These are phyloP conservation scores for Diaporthe sp. DNA, from an alignment of 2,329 filamentous ascomycete species.

Conservation along the genomic window DNA sequence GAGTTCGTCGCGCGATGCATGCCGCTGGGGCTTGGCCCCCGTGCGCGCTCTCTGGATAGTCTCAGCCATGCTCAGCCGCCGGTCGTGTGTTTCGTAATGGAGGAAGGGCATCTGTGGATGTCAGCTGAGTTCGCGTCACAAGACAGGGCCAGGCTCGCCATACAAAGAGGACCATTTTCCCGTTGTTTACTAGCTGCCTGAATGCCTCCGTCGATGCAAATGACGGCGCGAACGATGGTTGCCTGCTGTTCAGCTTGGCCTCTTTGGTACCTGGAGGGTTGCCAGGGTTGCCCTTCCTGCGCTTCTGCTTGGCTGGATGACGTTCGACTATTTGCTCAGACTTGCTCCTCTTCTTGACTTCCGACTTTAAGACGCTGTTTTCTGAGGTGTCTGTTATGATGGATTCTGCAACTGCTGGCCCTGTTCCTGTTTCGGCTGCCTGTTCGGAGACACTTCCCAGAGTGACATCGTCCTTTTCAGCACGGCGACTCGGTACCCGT, in stretches of 20 bases:
- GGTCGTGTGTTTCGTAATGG: conserved; percentile 70
- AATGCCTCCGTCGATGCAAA: conserved; percentile 43
- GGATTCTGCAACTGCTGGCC: conserved; percentile 21
- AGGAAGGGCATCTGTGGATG: conserved; percentile 69
- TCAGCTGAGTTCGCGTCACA: neutral
- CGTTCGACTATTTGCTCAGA: conserved; percentile 48
- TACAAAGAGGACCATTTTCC: conserved; percentile 49
- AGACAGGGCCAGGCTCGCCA: conserved; percentile 19
- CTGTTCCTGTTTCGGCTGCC: conserved; percentile 30
- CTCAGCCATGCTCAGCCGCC: conserved; percentile 65
- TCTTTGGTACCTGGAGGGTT: conserved; percentile 49
- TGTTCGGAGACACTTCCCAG: conserved; percentile 36
- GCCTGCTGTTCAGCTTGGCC: conserved; percentile 36
- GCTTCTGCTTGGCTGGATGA: conserved; percentile 45
- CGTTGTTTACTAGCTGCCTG: conserved; percentile 42
- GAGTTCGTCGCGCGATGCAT: conserved; percentile 52
- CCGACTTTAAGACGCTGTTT: conserved; percentile 38
- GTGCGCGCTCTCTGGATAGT: conserved; percentile 52
- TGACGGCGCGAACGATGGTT: conserved; percentile 27
- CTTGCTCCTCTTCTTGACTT: conserved; percentile 49
- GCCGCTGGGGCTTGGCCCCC: conserved; percentile 43
- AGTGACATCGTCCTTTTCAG: conserved; percentile 46
- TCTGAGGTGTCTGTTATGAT: conserved; percentile 36
- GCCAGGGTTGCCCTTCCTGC: conserved; percentile 48
- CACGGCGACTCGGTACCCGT: conserved; percentile 52